phyloP scores from a whole-genome alignment of 352 stramenopile genomes.

The Phytopythium montanum region DNA sequence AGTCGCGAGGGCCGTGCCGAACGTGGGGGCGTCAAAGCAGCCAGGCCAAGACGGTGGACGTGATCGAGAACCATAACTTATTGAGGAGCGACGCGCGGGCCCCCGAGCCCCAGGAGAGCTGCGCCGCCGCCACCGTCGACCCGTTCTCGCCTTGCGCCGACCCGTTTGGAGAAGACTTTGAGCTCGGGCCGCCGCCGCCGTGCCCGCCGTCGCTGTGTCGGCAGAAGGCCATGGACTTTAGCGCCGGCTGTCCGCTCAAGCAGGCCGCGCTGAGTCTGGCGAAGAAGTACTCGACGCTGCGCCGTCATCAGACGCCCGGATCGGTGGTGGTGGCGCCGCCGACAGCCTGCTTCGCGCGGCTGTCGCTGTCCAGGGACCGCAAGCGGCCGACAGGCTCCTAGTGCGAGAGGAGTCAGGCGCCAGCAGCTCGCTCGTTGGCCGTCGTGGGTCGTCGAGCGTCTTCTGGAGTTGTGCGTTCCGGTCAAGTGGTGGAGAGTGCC shows the following conservation, averaged over 20 bases:
- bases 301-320: background rate
- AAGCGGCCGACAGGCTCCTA: constrained; percentile 2
- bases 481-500: background rate
- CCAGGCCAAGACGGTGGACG: background rate
- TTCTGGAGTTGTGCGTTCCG: background rate
- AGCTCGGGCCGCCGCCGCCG: constrained; percentile 28
- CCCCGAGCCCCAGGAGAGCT: background rate
- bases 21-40: background rate
- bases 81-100: constrained; percentile 5
- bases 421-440: background rate
- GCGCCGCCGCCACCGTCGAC: background rate
- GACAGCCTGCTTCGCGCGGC: background rate
- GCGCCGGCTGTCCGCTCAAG: constrained; percentile 10
- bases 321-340: constrained; percentile 3
- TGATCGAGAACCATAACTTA: constrained; percentile 9
- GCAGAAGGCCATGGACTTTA: constrained; percentile 35
- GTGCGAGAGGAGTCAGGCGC: background rate
- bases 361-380: constrained; percentile 8
- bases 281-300: constrained; percentile 1
- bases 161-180: constrained; percentile 17
- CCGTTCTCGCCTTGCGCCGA: background rate
- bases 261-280: constrained; percentile 4
- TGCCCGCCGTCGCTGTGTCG: constrained; percentile 26
- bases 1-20: constrained; percentile 6
- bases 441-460: background rate